Percentiles rank a stretch among this genome's conserved stretches.
These are phyloP conservation scores for Komagataella populi DNA, from an alignment of 805 yeast species.

Conservation along the genomic window DNA sequence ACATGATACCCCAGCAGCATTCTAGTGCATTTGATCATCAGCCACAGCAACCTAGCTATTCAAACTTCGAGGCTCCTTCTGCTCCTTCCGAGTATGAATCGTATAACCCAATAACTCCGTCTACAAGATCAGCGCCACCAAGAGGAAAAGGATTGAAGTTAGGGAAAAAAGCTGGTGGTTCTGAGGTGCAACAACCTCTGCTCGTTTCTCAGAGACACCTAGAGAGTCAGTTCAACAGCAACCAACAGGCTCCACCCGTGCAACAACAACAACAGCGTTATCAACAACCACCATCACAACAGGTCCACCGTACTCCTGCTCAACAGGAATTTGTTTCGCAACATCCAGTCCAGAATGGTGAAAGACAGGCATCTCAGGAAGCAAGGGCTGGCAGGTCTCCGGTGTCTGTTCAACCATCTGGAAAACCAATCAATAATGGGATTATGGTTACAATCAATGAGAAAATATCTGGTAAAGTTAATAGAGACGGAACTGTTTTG, in stretches of 20 bases:
- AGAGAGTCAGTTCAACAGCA: conserved; percentile 12
- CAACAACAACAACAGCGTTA: conserved; percentile 9
- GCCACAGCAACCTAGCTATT: conserved; percentile 1
- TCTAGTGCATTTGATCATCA: conserved; percentile 4
- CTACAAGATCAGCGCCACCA: conserved; percentile 19
- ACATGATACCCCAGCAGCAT: conserved; percentile 20
- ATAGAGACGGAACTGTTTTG: conserved; percentile 68
- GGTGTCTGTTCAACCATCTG: conserved; percentile 11
- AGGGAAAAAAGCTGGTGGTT: conserved; percentile 36
- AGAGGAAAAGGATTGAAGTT: conserved; percentile 68
- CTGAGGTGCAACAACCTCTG: conserved; percentile 7
- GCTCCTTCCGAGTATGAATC: conserved; percentile 1
- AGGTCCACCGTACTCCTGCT: conserved; percentile 9
- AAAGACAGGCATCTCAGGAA: not conserved
- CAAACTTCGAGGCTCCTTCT: conserved; percentile 10
- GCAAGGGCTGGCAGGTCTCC: not conserved
- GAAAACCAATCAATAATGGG: conserved; percentile 48
- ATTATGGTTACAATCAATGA: conserved; percentile 69
- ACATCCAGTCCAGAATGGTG: not conserved
- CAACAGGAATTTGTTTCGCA: not conserved
- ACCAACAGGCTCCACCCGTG: conserved; percentile 7
- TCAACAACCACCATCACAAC: conserved; percentile 9
- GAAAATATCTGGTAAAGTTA: conserved; percentile 59
- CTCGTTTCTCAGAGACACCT: conserved; percentile 14
- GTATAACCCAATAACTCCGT: conserved; percentile 15